These are phyloP conservation scores for Tephrocybe sp. DNA, from an alignment of 768 basidiomycete genomes.

Conservation along the genomic window DNA sequence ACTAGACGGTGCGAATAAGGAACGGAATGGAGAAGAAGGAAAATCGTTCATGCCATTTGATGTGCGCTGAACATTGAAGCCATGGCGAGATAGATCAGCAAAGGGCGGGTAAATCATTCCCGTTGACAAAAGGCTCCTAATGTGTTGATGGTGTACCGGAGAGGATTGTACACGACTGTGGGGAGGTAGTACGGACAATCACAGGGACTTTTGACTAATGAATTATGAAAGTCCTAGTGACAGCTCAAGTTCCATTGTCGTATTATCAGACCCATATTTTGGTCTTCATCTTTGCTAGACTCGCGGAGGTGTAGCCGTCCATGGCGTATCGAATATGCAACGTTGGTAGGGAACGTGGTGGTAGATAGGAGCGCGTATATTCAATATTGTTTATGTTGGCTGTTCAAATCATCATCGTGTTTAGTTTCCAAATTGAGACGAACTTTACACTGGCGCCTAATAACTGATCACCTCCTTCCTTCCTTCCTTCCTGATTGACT, in stretches of 20 bases:
- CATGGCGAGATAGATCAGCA: constrained; percentile 30
- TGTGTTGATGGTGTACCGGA: constrained; percentile 14
- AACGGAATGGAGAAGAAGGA: constrained; percentile 30
- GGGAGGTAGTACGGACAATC: constrained; percentile 19
- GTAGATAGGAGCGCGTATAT: too few species aligned
- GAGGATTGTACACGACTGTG: constrained; percentile 29
- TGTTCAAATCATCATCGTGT: too few species aligned
- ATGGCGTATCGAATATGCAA: constrained; percentile 11
- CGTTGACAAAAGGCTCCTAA: constrained; percentile 25
- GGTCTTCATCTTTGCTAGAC: constrained; percentile 43
- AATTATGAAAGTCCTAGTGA: too few species aligned
- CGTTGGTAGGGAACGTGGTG: constrained; percentile 11
- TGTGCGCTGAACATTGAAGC: constrained; percentile 22
- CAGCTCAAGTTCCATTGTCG: constrained; percentile 17
- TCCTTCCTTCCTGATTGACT: too few species aligned
- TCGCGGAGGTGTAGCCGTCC: constrained; percentile 39
- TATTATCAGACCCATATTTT: constrained; percentile 25
- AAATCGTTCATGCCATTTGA: constrained; percentile 22
- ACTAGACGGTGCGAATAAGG: constrained; percentile 27
- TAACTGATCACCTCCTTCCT: too few species aligned
- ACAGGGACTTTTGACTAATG: constrained; percentile 7
- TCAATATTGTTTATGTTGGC: too few species aligned
- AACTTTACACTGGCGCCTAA: too few species aligned
- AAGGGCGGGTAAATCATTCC: constrained; percentile 23
- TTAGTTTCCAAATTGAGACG: too few species aligned